Percentiles rank a stretch among this genome's conserved stretches.
phyloP scores from a whole-genome alignment of 208 protist species.

The Leishmania braziliensis region DNA sequence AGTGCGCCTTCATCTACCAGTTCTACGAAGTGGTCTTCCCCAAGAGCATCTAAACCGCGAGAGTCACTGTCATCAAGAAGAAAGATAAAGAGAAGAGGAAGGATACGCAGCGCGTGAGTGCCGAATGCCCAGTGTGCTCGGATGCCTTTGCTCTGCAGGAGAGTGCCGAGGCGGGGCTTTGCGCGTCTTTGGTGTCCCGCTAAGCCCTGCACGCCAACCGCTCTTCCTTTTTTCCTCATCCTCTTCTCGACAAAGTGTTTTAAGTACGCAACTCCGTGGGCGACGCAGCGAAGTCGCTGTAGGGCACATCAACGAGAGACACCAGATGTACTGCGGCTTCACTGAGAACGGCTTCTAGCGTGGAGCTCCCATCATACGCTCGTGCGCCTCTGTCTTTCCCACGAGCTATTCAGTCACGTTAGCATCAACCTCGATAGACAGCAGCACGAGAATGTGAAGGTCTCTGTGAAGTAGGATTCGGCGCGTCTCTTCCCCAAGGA shows the following conservation, averaged over 20 bases:
- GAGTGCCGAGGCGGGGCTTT: neutral
- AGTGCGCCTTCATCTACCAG: slow-evolving; percentile 91
- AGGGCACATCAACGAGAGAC: neutral
- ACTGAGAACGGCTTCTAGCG: neutral
- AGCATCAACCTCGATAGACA: neutral
- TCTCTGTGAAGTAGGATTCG: neutral
- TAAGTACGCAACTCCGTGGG: neutral
- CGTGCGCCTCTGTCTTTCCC: neutral
- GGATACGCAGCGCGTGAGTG: neutral
- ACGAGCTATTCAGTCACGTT: neutral
- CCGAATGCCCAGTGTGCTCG: neutral
- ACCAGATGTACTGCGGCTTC: neutral
- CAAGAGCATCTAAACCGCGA: slow-evolving; percentile 71
- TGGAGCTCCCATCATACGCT: neutral
- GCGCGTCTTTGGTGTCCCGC: neutral
- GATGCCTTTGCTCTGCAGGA: neutral
- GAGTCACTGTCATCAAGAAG: neutral
- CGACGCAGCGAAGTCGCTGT: neutral
- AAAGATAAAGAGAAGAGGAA: neutral
- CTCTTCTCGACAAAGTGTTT: neutral
- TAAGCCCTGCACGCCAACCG: neutral
- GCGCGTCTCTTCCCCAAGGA: neutral
- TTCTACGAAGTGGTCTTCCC: slow-evolving; percentile 91
- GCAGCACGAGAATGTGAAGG: neutral
- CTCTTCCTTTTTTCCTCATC: neutral